These are phyloP conservation scores for Ogataea methanolica DNA, from an alignment of 805 yeast genomes.

Conservation along the genomic window DNA sequence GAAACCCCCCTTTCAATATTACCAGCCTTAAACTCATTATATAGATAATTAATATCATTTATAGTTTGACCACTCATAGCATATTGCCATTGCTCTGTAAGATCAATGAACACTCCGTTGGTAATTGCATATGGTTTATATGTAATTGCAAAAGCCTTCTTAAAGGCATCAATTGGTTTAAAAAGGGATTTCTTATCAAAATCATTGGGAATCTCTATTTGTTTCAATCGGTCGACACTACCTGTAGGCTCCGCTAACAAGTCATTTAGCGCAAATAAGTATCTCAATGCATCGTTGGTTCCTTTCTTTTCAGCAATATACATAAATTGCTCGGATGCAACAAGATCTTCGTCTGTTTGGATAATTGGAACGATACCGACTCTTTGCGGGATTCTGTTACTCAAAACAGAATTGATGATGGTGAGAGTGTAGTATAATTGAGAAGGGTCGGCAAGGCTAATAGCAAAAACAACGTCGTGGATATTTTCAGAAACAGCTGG, in stretches of 20 bases:
- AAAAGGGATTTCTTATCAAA: conserved; percentile 11
- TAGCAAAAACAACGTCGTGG: conserved; percentile 65
- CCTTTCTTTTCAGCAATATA: conserved; percentile 16
- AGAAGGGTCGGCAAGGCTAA: conserved; percentile 51
- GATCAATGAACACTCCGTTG: conserved; percentile 65
- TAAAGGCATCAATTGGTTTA: conserved; percentile 22
- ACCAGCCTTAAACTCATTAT: conserved; percentile 23
- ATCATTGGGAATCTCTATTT: conserved; percentile 5
- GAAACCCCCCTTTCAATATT: conserved; percentile 23
- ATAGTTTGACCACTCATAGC: conserved; percentile 47
- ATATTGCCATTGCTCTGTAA: conserved; percentile 50
- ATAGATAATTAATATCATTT: conserved; percentile 44
- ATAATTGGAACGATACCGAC: conserved; percentile 75
- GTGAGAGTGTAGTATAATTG: conserved; percentile 49
- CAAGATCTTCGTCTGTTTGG: conserved; percentile 19
- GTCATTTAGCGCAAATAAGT: conserved; percentile 18
- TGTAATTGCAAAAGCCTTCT: conserved; percentile 35
- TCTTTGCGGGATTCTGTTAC: conserved; percentile 67
- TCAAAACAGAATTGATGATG: conserved; percentile 44
- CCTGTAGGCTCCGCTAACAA: conserved; percentile 2
- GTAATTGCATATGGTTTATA: conserved; percentile 50
- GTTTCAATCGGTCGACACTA: not conserved
- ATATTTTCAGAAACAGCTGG: conserved; percentile 72
- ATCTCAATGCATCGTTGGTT: conserved; percentile 18
- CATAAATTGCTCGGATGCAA: conserved; percentile 23